Percentiles rank a stretch among this genome's conserved stretches.
Evolutionary conservation across 148 eudicot species (phyloP).

Genomic region (Tetragonia tetragonoides): DNA sequence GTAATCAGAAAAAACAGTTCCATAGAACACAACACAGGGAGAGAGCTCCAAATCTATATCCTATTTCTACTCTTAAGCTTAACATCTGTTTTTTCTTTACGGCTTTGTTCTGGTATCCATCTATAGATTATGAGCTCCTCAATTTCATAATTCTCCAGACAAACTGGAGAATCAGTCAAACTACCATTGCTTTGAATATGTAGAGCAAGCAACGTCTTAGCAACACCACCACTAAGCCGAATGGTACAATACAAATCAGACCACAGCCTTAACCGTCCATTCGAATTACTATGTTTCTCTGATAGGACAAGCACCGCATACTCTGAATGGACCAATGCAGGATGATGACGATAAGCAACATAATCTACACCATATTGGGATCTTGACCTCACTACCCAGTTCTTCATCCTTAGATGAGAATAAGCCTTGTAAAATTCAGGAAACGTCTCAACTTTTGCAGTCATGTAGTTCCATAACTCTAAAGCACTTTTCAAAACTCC

Average conservation of each 20-base stretch:
- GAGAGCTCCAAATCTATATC: background rate
- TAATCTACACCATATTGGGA: conserved; percentile 82
- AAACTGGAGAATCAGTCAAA: conserved; percentile 26
- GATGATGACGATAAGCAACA: conserved; percentile 82
- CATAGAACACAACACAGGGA: too few relatives aligned
- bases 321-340: conserved; percentile 70
- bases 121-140: conserved; percentile 54
- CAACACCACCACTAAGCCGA: conserved; percentile 78
- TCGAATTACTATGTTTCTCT: conserved; percentile 25
- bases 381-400: conserved; percentile 77
- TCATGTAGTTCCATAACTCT: conserved; percentile 60
- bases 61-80: background rate
- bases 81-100: conserved; percentile 34
- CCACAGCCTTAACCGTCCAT: conserved; percentile 60
- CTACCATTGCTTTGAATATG: conserved; percentile 27
- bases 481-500: conserved; percentile 28
- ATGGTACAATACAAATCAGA: conserved; percentile 68
- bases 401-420: conserved; percentile 57
- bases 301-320: conserved; percentile 67
- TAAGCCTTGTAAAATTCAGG: conserved; percentile 54
- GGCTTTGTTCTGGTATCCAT: conserved; percentile 64
- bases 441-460: conserved; percentile 38
- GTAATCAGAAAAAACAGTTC: background rate
- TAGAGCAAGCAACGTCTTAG: conserved; percentile 65
- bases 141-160: conserved; percentile 42